Conservation (phyloP, 768 basidiomycete species). For the Xerocomellus dryophilus region DNA sequence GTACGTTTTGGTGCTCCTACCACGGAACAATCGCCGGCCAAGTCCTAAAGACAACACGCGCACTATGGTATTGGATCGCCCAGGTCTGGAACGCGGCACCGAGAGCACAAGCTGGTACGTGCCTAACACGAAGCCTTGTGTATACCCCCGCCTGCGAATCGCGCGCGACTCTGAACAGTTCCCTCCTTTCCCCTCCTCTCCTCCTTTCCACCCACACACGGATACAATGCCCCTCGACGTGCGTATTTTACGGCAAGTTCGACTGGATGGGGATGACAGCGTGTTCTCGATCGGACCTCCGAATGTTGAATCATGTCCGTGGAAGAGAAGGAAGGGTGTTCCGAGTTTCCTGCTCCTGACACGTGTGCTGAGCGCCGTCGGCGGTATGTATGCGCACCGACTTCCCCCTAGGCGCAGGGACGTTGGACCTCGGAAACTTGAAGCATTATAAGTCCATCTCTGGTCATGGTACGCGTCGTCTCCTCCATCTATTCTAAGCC, state of each 20-base stretch:
- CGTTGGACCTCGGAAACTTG: neutral
- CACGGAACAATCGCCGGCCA: neutral
- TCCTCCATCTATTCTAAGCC: neutral
- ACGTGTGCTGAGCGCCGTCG: slow-evolving; percentile 4
- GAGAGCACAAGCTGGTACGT: neutral
- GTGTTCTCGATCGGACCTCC: slow-evolving; percentile 1
- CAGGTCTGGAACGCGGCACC: neutral
- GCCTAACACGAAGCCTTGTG: neutral
- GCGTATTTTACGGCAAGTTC: neutral
- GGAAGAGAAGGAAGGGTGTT: slow-evolving; percentile 3
- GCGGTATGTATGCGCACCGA: slow-evolving; percentile 3
- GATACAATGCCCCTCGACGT: neutral
- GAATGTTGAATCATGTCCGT: neutral
- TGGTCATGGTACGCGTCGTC: neutral
- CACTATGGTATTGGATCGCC: neutral
- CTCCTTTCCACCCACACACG: neutral
- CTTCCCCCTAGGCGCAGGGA: neutral
- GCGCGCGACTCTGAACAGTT: slow-evolving; percentile 8
- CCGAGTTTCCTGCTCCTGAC: slow-evolving; percentile 11
- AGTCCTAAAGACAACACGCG: neutral
- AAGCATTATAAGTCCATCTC: slow-evolving; percentile 5
- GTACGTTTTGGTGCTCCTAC: neutral
- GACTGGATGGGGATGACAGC: neutral
- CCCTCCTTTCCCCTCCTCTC: neutral
- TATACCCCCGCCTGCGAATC: slow-evolving; percentile 3